Base-by-base conservation (phyloP, 225 moss, liverwort and hornwort genomes). In the Climacium dendroides region DNA sequence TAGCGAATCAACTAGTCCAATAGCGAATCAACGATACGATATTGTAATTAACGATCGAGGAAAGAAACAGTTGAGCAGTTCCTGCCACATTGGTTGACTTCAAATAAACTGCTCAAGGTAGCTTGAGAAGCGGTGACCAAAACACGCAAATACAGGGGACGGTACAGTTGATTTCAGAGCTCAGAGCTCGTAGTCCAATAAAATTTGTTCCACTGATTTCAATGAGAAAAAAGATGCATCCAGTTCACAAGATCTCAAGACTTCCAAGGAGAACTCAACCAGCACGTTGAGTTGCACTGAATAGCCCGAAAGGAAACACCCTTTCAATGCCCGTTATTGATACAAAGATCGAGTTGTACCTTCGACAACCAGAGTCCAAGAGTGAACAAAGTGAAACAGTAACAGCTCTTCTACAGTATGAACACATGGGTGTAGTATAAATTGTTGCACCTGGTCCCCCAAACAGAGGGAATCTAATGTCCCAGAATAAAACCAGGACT, bases 371-470 rank as follows among this genome's bases (percentile, higher is more conserved):
- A 43, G 83, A 88, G 90, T 83, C 78, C 77, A 65, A 48, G 50
- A 74, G 64, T 63, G 74, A 52, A 64, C 55, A 61, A 72, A 86
- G 76, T 75, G 60, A 78, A 35, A 48, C 85, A 48, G 86, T 84
- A 69, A 80, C 85, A 90, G 88, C 88, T 83, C 90, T 88, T 92
- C 88, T 90, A 92, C 88, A 90, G 90, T 92, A 92, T 92, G 86
- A 86, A 92, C 92, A 92, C 61, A 86, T 62, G 60, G 20, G 83
- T 79, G 73, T 61, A 62, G 13, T 79, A 78, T 28, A 53, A 34
- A 80, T 80, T 73, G 87, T 77, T 79, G 85, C 83, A 87, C 85
- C 89, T 89, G 57, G 76, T 62, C 81, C 81, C 85, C 62, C 23
- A 79, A 78, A 85, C 80, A 26, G 80, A 84, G 87, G 67, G 69